Percentiles rank a stretch among this genome's conserved stretches.
These are phyloP conservation scores for Pseudohalonectria lignicola DNA, from an alignment of 2,329 filamentous ascomycete species.

Conservation along the genomic window DNA sequence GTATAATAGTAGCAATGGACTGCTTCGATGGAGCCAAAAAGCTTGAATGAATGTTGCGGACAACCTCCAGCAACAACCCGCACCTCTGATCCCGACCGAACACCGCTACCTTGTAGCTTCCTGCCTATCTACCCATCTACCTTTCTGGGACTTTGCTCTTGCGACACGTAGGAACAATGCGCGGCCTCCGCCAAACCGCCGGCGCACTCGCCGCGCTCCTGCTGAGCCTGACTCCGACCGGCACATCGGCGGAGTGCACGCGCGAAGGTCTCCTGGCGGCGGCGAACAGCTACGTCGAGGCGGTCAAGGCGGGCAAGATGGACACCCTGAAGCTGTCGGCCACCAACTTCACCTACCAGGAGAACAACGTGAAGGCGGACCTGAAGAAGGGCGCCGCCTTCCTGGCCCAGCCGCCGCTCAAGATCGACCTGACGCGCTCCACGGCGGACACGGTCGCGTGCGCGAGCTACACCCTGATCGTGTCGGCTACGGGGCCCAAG, in stretches of 20 bases:
- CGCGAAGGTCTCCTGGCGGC: constrained; percentile 13
- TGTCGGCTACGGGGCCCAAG: constrained; percentile 17
- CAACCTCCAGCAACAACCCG: no score
- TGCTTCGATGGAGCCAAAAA: no score
- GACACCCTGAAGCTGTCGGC: constrained; percentile 8
- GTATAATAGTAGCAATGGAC: no score
- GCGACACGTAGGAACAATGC: no score
- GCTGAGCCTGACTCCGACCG: neutral
- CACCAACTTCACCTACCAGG: constrained; percentile 13
- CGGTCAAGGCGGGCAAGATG: constrained; percentile 12
- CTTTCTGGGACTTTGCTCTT: no score
- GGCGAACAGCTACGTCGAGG: constrained; percentile 13
- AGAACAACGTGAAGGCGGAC: constrained; percentile 14
- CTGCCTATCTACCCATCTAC: no score
- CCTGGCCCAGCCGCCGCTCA: constrained; percentile 8
- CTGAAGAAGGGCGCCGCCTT: constrained; percentile 7
- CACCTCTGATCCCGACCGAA: no score
- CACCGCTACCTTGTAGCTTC: no score
- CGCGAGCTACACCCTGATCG: constrained; percentile 24
- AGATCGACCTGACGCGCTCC: constrained; percentile 11
- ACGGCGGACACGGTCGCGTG: constrained; percentile 20
- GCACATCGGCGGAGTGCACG: constrained; percentile 11
- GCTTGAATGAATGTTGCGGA: no score
- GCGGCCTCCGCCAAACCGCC: no score
- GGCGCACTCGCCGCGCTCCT: no score